phyloP scores from a whole-genome alignment of 495 filamentous ascomycete genomes.

The Penicillium mononematosum region DNA sequence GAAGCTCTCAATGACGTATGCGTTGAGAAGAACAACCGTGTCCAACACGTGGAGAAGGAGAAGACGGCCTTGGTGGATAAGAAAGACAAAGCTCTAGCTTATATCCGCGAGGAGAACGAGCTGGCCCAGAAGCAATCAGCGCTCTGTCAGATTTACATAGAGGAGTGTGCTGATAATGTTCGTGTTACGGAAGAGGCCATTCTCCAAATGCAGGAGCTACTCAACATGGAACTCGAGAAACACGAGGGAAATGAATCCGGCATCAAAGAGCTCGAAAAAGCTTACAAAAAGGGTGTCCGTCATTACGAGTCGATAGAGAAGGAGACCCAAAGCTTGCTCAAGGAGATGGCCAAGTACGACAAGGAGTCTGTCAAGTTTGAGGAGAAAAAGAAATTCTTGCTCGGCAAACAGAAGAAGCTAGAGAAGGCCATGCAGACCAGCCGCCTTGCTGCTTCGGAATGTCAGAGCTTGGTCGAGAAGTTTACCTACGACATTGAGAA shows the following conservation, averaged over 20 bases:
- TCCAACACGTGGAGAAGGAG: conserved; percentile 98
- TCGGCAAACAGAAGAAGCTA: conserved; percentile 87
- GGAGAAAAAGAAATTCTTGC: conserved; percentile 92
- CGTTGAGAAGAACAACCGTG: conserved; percentile 86
- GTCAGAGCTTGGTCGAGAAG: conserved; percentile 73
- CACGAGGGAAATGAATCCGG: conserved; percentile 87
- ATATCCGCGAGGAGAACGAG: conserved; percentile 90
- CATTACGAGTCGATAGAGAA: conserved; percentile 83
- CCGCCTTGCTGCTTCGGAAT: conserved; percentile 68
- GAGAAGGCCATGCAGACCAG: conserved; percentile 80
- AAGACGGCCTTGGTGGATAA: conserved; percentile 88
- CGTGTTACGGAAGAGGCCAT: conserved; percentile 88
- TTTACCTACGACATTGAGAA: conserved; percentile 74
- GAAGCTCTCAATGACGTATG: conserved; percentile 93
- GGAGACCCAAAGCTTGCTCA: conserved; percentile 71
- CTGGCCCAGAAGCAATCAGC: conserved; percentile 82
- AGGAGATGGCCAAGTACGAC: conserved; percentile 88
- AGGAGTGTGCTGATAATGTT: conserved; percentile 83
- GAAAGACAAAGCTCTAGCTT: conserved; percentile 90
- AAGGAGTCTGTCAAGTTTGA: conserved; percentile 97
- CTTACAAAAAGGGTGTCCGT: conserved; percentile 75
- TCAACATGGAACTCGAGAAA: conserved; percentile 87
- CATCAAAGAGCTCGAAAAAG: conserved; percentile 85
- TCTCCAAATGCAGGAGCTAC: conserved; percentile 79
- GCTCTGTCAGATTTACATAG: conserved; percentile 86